These are phyloP conservation scores for Ploettnerulaceae sp. DNA, from an alignment of 2,329 filamentous ascomycete species.

Conservation along the genomic window DNA sequence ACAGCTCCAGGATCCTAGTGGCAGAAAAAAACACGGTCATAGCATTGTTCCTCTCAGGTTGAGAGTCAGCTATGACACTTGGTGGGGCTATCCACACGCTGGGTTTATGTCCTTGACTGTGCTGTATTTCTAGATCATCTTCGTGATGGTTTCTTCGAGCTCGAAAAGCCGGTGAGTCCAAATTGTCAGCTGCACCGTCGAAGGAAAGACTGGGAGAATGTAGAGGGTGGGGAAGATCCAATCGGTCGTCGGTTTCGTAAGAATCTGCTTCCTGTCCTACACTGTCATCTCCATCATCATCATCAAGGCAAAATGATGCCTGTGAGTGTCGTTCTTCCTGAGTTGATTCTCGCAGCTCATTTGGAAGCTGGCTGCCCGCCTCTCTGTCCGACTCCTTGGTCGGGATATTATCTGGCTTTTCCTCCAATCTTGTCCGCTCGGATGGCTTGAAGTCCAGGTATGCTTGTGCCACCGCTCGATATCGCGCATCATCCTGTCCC, in stretches of 20 bases:
- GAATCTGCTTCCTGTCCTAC: constrained; percentile 10
- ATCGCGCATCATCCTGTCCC: constrained; percentile 32
- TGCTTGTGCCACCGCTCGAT: constrained; percentile 31
- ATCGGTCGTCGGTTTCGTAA: background rate
- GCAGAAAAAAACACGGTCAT: constrained; percentile 42
- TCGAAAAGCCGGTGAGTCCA: constrained; percentile 28
- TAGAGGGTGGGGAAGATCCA: background rate
- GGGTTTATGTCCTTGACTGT: background rate
- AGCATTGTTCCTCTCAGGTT: constrained; percentile 38
- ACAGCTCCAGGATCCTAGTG: constrained; percentile 46
- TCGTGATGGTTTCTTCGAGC: constrained; percentile 8
- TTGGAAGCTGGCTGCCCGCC: constrained; percentile 36
- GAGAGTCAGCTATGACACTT: constrained; percentile 52
- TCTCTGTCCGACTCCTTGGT: constrained; percentile 38
- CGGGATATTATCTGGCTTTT: constrained; percentile 32
- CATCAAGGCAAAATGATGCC: constrained; percentile 27
- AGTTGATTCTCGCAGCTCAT: constrained; percentile 16
- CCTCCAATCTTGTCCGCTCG: constrained; percentile 12
- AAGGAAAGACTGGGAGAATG: constrained; percentile 29
- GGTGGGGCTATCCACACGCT: constrained; percentile 39
- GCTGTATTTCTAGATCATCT: background rate
- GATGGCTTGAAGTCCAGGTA: constrained; percentile 30
- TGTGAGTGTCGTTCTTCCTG: constrained; percentile 23
- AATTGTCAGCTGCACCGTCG: constrained; percentile 28
- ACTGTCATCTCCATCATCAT: constrained; percentile 11